These are phyloP conservation scores for Sarocladium brachiariae DNA, from an alignment of 2,329 filamentous ascomycete genomes.

Conservation along the genomic window DNA sequence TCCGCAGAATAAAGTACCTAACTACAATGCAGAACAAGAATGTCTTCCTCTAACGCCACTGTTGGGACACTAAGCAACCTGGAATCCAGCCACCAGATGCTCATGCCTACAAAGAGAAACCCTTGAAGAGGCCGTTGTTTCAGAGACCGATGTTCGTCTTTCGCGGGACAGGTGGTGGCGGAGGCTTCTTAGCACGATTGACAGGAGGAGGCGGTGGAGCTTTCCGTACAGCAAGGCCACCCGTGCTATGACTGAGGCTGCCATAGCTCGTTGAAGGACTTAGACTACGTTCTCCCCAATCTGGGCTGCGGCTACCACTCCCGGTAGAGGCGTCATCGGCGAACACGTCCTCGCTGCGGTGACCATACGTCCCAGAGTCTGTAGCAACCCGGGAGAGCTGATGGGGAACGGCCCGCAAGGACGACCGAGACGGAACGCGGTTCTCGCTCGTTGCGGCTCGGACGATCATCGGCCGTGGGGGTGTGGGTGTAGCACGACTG, in stretches of 20 bases:
- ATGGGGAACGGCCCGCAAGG: conserved; percentile 24
- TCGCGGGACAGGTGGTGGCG: conserved; percentile 28
- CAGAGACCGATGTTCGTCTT: conserved; percentile 11
- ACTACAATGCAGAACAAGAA: too few relatives aligned
- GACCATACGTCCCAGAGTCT: conserved; percentile 20
- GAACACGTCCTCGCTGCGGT: conserved; percentile 37
- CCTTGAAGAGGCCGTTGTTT: not conserved
- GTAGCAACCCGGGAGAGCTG: conserved; percentile 39
- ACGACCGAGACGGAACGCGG: conserved; percentile 15
- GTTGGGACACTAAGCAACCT: too few relatives aligned
- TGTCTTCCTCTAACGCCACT: too few relatives aligned
- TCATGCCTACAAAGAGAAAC: not conserved
- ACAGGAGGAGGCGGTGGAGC: conserved; percentile 44
- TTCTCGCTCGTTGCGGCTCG: conserved; percentile 35
- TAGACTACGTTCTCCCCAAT: conserved; percentile 43
- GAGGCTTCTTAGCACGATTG: conserved; percentile 37
- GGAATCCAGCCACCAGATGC: too few relatives aligned
- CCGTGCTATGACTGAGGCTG: conserved; percentile 38
- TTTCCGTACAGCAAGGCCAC: conserved; percentile 39
- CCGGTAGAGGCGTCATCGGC: conserved; percentile 43
- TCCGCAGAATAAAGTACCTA: too few relatives aligned
- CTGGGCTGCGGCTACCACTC: conserved; percentile 44
- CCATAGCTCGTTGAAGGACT: conserved; percentile 52
- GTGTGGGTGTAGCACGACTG: conserved; percentile 22
- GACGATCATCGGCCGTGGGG: conserved; percentile 28